Evolutionary conservation across 2,329 filamentous ascomycete species (phyloP).

Genomic region (Pestalotiopsis sp.): DNA sequence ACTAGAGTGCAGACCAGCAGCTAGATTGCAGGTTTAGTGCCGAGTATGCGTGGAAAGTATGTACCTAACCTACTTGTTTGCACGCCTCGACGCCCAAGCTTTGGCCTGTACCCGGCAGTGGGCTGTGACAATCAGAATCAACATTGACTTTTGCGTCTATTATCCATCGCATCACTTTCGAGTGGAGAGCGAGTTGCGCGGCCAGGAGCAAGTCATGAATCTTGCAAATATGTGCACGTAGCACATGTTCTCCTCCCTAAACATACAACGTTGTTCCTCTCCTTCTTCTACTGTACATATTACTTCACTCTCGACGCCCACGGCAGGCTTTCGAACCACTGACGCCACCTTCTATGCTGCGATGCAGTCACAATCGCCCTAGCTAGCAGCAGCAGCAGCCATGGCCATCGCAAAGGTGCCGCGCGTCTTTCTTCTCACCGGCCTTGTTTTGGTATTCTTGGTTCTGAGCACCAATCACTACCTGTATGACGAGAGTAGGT

Average conservation of each 20-base stretch:
- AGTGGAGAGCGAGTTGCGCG: too few species aligned
- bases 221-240: neutral
- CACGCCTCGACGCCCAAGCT: neutral
- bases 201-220: too few species aligned
- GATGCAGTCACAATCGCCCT: conserved; percentile 35
- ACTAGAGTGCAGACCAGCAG: neutral
- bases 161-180: neutral
- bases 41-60: neutral
- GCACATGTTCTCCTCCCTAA: neutral
- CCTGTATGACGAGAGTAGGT: conserved; percentile 21
- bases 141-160: neutral
- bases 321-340: neutral
- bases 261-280: neutral
- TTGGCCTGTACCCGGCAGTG: neutral
- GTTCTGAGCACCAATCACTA: conserved; percentile 28
- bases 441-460: conserved; percentile 25
- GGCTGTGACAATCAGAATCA: neutral
- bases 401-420: conserved; percentile 29
- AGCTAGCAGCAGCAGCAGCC: neutral
- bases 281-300: neutral
- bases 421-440: conserved; percentile 27
- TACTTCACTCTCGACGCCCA: neutral
- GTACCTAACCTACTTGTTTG: neutral
- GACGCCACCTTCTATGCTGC: neutral
- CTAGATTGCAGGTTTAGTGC: neutral